These are phyloP conservation scores for Apophysomyces ossiformis DNA, from an alignment of 371 early-diverging fungal species.

Conservation along the genomic window DNA sequence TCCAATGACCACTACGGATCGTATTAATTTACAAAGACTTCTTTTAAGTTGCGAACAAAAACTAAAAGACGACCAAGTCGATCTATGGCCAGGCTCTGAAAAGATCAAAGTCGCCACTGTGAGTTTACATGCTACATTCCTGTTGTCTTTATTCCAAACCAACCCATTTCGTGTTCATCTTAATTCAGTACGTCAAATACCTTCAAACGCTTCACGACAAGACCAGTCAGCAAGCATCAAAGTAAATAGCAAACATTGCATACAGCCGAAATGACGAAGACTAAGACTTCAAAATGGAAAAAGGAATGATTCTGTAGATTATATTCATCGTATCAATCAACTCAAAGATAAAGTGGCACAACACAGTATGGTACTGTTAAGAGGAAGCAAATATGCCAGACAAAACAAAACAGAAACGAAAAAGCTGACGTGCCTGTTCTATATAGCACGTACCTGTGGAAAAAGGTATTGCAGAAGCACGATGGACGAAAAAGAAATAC, in stretches of 20 bases:
- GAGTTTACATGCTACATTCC: neutral
- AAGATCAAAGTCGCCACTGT: constrained; percentile 44
- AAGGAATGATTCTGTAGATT: neutral
- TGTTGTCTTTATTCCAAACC: neutral
- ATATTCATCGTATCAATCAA: constrained; percentile 6
- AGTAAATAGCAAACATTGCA: neutral
- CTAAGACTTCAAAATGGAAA: neutral
- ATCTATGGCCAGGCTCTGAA: constrained; percentile 37
- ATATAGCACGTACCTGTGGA: constrained; percentile 32
- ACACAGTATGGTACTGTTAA: neutral
- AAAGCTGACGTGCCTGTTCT: neutral
- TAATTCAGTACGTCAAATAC: constrained; percentile 8
- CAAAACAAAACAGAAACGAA: neutral
- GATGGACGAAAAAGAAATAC: constrained; percentile 33
- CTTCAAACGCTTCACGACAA: constrained; percentile 2
- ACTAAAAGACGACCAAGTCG: constrained; percentile 25
- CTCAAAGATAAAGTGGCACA: neutral
- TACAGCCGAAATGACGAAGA: neutral
- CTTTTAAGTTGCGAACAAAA: constrained; percentile 38
- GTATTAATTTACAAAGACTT: constrained; percentile 39
- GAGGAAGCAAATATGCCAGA: too few species aligned
- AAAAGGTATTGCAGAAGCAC: constrained; percentile 35
- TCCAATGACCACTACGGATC: constrained; percentile 23
- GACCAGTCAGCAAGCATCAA: neutral
- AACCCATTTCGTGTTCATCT: neutral